Conservation (phyloP, 257 asterid species). For the Catharanthus roseus region DNA sequence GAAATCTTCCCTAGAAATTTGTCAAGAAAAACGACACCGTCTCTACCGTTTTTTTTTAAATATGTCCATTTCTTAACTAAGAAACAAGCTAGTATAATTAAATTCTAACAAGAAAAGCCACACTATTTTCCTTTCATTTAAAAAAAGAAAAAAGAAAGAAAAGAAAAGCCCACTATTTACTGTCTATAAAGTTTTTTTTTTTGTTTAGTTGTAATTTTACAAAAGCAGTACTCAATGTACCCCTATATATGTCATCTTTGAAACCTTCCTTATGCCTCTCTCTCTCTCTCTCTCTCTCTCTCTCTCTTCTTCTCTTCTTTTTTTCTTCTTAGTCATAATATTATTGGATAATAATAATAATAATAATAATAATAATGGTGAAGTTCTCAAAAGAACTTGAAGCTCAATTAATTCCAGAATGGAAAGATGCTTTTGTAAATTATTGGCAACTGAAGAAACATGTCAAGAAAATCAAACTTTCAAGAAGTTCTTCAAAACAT, state of each 20-base stretch:
- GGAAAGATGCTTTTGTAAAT: conserved; percentile 82
- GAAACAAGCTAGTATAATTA: too few relatives aligned
- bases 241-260: conserved; percentile 32
- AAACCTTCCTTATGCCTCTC: conserved; percentile 16
- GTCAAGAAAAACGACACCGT: too few relatives aligned
- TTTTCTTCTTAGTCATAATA: neutral
- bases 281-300: neutral
- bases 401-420: conserved; percentile 82
- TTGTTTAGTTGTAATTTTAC: neutral
- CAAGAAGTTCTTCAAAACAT: conserved; percentile 39
- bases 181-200: conserved; percentile 13
- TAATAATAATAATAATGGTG: conserved; percentile 71
- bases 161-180: neutral
- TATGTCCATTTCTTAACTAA: too few relatives aligned
- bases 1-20: too few relatives aligned
- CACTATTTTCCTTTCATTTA: too few relatives aligned
- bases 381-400: conserved; percentile 82
- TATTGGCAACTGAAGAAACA: conserved; percentile 76
- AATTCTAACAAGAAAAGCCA: too few relatives aligned
- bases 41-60: too few relatives aligned
- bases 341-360: too few relatives aligned
- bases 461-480: conserved; percentile 55
- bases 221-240: conserved; percentile 1
- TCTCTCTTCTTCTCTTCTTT: conserved; percentile 6
- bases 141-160: too few relatives aligned